A percentile compares a stretch with the other conserved stretches of the same genome.
phyloP scores from a whole-genome alignment of 768 basidiomycete genomes.

The Nevesoporus exiguus region DNA sequence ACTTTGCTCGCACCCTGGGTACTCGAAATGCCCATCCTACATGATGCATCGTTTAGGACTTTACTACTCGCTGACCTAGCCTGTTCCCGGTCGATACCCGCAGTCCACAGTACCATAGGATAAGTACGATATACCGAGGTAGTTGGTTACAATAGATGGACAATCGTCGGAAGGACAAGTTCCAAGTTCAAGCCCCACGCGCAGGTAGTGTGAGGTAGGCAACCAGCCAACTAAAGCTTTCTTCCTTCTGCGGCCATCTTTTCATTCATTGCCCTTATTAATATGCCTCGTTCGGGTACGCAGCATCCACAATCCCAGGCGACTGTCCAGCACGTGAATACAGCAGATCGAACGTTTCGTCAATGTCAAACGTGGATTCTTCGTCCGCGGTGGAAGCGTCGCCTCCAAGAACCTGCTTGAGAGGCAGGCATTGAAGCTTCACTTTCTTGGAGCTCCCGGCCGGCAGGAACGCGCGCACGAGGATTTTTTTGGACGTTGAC shows the following conservation, averaged over 20 bases:
- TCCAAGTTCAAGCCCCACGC: background rate
- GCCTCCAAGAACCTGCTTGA: conserved; percentile 17
- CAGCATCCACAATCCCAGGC: conserved; percentile 19
- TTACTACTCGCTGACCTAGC: background rate
- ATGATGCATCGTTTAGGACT: background rate
- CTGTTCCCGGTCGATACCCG: conserved; percentile 1
- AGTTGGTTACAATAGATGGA: conserved; percentile 4
- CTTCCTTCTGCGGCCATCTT: conserved; percentile 1
- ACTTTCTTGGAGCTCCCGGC: conserved; percentile 23
- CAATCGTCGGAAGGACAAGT: background rate
- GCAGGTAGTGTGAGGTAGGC: background rate
- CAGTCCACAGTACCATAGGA: conserved; percentile 3
- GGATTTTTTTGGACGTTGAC: conserved; percentile 18
- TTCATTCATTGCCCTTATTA: conserved; percentile 12
- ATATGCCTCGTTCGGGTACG: conserved; percentile 22
- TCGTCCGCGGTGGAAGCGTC: conserved; percentile 2
- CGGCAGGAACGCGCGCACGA: conserved; percentile 29
- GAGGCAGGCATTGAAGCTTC: conserved; percentile 25
- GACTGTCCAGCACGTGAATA: conserved; percentile 22
- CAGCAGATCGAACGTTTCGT: conserved; percentile 24
- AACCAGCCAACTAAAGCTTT: background rate
- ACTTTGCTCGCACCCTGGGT: conserved; percentile 5
- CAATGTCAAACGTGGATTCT: conserved; percentile 17
- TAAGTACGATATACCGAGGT: conserved; percentile 1
- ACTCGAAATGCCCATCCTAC: conserved; percentile 16